Evolutionary conservation across 1,284 basidiomycete genomes (phyloP).

Genomic region (Trichosporon faecale): DNA sequence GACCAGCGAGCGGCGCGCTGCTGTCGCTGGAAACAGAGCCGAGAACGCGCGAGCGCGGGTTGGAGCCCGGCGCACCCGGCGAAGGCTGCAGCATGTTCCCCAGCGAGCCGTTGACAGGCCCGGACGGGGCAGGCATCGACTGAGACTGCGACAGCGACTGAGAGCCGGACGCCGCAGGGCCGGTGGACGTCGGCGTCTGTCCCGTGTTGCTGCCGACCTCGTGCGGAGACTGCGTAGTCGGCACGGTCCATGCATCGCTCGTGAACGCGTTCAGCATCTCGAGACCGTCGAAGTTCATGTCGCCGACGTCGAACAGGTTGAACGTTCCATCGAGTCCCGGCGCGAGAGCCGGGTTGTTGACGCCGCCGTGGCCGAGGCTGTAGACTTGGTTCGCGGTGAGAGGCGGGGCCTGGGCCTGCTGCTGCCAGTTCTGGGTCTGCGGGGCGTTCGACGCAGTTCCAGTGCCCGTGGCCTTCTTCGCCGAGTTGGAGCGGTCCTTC

Average conservation of each 20-base stretch:
- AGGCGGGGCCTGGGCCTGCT: neutral
- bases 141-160: neutral
- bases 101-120: neutral
- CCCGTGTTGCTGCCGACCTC: conserved; percentile 2
- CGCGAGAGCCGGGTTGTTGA: neutral
- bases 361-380: neutral
- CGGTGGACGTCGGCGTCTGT: neutral
- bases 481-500: neutral
- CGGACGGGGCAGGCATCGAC: neutral
- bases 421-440: conserved; percentile 3
- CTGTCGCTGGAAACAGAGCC: neutral
- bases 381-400: neutral
- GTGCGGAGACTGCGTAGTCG: neutral
- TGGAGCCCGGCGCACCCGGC: neutral
- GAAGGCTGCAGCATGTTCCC: conserved; percentile 1
- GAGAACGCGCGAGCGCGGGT: conserved; percentile 11
- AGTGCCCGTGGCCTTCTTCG: neutral
- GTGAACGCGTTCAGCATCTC: conserved; percentile 48
- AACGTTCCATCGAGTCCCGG: conserved; percentile 8
- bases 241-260: conserved; percentile 26
- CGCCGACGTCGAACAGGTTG: conserved; percentile 44
- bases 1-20: conserved; percentile 5
- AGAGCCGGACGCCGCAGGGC: neutral
- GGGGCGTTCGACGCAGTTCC: neutral
- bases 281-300: conserved; percentile 46